Conservation (phyloP, 2,329 filamentous ascomycete genomes). For the Stagonosporopsis tanaceti region DNA sequence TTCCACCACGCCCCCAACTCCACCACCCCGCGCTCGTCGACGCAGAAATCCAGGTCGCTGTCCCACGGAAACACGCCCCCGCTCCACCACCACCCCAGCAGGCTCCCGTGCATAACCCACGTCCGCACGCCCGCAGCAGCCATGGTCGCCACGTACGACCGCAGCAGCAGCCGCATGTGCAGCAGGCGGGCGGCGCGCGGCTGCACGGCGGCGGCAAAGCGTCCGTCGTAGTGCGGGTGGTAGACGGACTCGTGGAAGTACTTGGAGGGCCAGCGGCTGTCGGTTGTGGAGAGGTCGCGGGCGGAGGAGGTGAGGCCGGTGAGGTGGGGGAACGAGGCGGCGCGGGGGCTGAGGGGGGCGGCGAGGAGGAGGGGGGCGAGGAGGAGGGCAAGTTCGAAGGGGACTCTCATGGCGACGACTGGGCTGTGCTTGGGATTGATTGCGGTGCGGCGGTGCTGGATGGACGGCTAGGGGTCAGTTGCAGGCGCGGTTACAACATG, state of each 20-base stretch:
- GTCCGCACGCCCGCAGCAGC: slow-evolving; percentile 64
- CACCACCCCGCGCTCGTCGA: slow-evolving; percentile 63
- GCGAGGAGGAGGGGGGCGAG: background rate
- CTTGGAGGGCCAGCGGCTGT: slow-evolving; percentile 28
- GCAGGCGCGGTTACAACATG: background rate
- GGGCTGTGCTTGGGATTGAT: background rate
- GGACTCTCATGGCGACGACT: background rate
- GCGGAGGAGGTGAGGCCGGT: slow-evolving; percentile 16
- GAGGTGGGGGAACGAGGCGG: slow-evolving; percentile 14
- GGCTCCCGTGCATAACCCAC: slow-evolving; percentile 70
- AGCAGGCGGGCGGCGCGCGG: slow-evolving; percentile 56
- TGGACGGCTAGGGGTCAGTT: background rate
- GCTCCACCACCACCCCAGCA: slow-evolving; percentile 71
- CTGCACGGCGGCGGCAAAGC: slow-evolving; percentile 59
- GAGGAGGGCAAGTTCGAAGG: slow-evolving; percentile 14
- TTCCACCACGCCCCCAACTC: slow-evolving; percentile 68
- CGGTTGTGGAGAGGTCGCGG: slow-evolving; percentile 29
- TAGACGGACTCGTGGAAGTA: slow-evolving; percentile 55
- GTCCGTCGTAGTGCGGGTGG: slow-evolving; percentile 65
- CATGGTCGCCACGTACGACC: slow-evolving; percentile 66
- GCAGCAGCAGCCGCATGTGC: slow-evolving; percentile 61
- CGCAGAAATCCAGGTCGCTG: slow-evolving; percentile 66
- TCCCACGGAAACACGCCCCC: slow-evolving; percentile 69
- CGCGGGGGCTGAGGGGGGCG: background rate
- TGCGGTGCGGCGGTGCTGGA: background rate